Evolutionary conservation across 345 rosid species (phyloP).

Genomic region (Populus pruinosa): DNA sequence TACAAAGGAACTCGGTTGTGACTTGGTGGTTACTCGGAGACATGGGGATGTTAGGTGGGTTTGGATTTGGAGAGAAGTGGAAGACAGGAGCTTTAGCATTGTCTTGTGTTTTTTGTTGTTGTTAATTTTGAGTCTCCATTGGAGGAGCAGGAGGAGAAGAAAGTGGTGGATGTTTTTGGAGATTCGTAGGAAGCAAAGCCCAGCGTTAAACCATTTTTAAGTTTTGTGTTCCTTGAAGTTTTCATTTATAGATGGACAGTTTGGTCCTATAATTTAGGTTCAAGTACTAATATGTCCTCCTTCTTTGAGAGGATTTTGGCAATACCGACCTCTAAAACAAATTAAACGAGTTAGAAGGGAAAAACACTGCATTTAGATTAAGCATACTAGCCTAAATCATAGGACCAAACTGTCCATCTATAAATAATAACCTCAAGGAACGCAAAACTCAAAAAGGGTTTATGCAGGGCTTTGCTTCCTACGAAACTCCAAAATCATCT

Average conservation of each 20-base stretch:
- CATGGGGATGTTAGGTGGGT: constrained; percentile 22
- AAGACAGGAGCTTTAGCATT: constrained; percentile 31
- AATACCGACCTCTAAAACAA: too few species aligned
- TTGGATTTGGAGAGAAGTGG: constrained; percentile 22
- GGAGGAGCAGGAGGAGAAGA: neutral
- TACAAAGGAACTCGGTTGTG: constrained; percentile 6
- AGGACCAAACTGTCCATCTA: neutral
- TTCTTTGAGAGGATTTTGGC: too few species aligned
- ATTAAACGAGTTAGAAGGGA: too few species aligned
- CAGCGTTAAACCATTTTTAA: too few species aligned
- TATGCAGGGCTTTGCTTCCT: constrained; percentile 29
- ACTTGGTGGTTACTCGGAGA: constrained; percentile 13
- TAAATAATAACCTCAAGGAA: neutral
- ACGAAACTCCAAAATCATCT: neutral
- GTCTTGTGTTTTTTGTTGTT: neutral
- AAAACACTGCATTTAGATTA: too few species aligned
- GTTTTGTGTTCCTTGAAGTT: too few species aligned
- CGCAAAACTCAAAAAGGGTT: constrained; percentile 9
- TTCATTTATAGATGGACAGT: too few species aligned
- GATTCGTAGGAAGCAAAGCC: too few species aligned
- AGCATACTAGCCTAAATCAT: too few species aligned
- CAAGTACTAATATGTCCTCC: too few species aligned
- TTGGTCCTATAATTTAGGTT: too few species aligned
- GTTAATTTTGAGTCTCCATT: neutral
- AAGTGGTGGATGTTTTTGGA: neutral